Evolutionary conservation across 768 basidiomycete genomes (phyloP).

Genomic region (Termitomyces sp.): DNA sequence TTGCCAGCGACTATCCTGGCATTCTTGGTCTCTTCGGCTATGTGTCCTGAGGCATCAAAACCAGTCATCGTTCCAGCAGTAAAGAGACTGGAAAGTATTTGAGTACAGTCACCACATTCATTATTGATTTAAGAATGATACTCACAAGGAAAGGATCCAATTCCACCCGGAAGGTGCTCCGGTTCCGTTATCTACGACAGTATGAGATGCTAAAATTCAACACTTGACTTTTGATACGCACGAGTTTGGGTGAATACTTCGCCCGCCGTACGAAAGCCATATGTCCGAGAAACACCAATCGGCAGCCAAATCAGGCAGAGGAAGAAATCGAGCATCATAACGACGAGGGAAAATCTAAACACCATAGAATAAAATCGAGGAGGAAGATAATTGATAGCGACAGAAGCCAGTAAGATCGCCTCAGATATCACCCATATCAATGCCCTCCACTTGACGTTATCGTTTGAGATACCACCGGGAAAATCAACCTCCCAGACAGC

Average conservation of each 20-base stretch:
- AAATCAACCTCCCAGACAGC: slow-evolving; percentile 77
- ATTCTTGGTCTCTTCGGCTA: slow-evolving; percentile 85
- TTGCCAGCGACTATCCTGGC: slow-evolving; percentile 78
- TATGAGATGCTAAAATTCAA: not conserved
- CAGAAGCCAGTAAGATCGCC: slow-evolving; percentile 60
- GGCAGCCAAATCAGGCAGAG: slow-evolving; percentile 92
- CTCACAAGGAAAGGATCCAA: slow-evolving; percentile 82
- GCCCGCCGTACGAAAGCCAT: slow-evolving; percentile 79
- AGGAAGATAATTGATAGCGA: slow-evolving; percentile 83
- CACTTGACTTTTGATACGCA: slow-evolving; percentile 27
- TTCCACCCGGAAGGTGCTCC: slow-evolving; percentile 87
- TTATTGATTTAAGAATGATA: not conserved
- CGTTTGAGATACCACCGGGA: slow-evolving; percentile 67
- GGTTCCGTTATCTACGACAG: slow-evolving; percentile 72
- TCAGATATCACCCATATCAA: slow-evolving; percentile 84
- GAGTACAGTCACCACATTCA: not conserved
- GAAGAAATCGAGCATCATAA: slow-evolving; percentile 85
- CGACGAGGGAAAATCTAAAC: slow-evolving; percentile 67
- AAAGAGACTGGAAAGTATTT: slow-evolving; percentile 53
- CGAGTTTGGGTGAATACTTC: slow-evolving; percentile 82
- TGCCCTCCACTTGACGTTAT: slow-evolving; percentile 81
- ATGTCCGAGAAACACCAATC: slow-evolving; percentile 82
- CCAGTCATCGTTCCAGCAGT: slow-evolving; percentile 86
- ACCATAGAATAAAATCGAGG: slow-evolving; percentile 67
- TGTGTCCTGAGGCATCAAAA: slow-evolving; percentile 85